Evolutionary conservation across 768 basidiomycete genomes (phyloP).

Genomic region (Sarcodon aspratus): DNA sequence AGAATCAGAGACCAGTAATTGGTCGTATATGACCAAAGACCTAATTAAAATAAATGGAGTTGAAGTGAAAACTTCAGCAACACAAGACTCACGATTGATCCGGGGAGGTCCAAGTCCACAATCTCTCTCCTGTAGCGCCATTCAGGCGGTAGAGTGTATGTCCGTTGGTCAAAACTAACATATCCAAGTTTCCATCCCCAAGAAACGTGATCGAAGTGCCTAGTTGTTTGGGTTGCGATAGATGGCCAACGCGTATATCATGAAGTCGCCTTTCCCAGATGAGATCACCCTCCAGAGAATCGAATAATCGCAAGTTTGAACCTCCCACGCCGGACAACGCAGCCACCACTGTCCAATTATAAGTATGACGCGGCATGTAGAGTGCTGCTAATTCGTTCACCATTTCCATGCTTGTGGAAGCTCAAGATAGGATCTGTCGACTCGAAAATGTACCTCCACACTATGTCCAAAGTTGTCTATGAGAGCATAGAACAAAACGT

Average conservation of each 20-base stretch:
- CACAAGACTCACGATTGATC: slow-evolving; percentile 47
- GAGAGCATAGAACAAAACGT: neutral
- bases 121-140: slow-evolving; percentile 34
- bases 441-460: slow-evolving; percentile 77
- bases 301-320: slow-evolving; percentile 56
- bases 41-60: slow-evolving; percentile 26
- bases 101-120: slow-evolving; percentile 65
- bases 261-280: slow-evolving; percentile 57
- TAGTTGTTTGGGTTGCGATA: slow-evolving; percentile 40
- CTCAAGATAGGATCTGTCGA: slow-evolving; percentile 52
- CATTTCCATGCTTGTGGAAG: slow-evolving; percentile 44
- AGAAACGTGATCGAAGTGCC: slow-evolving; percentile 39
- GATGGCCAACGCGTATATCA: slow-evolving; percentile 25
- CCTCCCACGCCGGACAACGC: slow-evolving; percentile 71
- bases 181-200: slow-evolving; percentile 18
- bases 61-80: neutral
- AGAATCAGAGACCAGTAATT: slow-evolving; percentile 39
- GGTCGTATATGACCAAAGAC: slow-evolving; percentile 51
- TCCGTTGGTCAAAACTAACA: slow-evolving; percentile 52
- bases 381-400: slow-evolving; percentile 22
- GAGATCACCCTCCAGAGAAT: slow-evolving; percentile 49
- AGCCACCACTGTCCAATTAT: slow-evolving; percentile 38
- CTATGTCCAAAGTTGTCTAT: slow-evolving; percentile 23
- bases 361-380: neutral
- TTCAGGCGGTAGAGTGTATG: slow-evolving; percentile 43